These are phyloP conservation scores for Noccaea caerulescens DNA, from an alignment of 345 rosid species.

Conservation along the genomic window DNA sequence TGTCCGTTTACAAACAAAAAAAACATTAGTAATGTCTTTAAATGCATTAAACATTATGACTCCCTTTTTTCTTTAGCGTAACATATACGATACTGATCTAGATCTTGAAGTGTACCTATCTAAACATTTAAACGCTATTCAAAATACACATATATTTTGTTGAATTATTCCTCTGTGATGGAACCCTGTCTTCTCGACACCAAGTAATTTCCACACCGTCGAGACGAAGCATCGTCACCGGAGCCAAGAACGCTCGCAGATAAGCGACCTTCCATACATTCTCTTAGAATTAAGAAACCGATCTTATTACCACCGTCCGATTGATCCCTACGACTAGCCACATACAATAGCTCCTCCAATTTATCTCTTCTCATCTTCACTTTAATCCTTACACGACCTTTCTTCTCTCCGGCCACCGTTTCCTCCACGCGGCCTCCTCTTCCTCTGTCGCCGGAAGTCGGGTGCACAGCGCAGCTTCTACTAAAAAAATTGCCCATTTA, in stretches of 20 bases:
- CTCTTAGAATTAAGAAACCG: constrained; percentile 43
- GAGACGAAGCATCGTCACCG: constrained; percentile 28
- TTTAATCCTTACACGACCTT: constrained; percentile 31
- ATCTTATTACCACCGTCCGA: constrained; percentile 31
- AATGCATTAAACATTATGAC: too few relatives aligned
- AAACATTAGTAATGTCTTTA: too few relatives aligned
- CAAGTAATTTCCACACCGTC: constrained; percentile 28
- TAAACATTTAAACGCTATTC: too few relatives aligned
- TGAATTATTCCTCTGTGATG: constrained; percentile 31
- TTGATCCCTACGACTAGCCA: constrained; percentile 21
- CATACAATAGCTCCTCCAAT: constrained; percentile 30
- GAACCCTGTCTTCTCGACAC: constrained; percentile 29
- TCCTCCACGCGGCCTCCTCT: constrained; percentile 9
- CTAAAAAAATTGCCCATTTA: constrained; percentile 44
- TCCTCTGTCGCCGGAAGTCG: constrained; percentile 11
- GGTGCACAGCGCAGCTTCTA: constrained; percentile 42
- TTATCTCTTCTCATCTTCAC: constrained; percentile 44
- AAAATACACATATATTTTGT: background rate
- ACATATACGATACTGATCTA: too few relatives aligned
- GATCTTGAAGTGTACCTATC: too few relatives aligned
- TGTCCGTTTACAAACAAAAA: too few relatives aligned
- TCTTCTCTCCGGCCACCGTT: constrained; percentile 19
- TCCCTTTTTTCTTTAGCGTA: too few relatives aligned
- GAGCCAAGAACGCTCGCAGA: constrained; percentile 25
- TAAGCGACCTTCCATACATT: constrained; percentile 40